Percentiles rank a stretch among this genome's conserved stretches.
Evolutionary conservation across 306 rosid genomes (phyloP).

Genomic region (Adenanthera pavonina): DNA sequence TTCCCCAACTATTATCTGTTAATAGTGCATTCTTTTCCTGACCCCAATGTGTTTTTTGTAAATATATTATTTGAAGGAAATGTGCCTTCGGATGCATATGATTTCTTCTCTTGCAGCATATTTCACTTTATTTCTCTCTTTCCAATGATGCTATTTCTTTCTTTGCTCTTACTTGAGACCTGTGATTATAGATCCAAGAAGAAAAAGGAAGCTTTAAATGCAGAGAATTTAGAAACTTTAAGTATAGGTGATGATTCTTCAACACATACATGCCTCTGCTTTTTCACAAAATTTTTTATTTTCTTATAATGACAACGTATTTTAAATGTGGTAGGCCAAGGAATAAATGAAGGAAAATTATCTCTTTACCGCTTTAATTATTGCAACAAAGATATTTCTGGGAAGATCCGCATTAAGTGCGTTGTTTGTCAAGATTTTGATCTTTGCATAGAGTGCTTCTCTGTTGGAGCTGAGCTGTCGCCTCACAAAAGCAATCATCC

Average conservation of each 20-base stretch:
- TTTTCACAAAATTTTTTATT: not conserved
- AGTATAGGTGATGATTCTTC: slow-evolving; percentile 45
- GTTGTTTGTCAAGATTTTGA: slow-evolving; percentile 88
- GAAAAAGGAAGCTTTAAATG: slow-evolving; percentile 54
- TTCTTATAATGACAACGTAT: slow-evolving; percentile 16
- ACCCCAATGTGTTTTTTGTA: not conserved
- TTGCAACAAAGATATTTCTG: slow-evolving; percentile 93
- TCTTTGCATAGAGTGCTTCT: slow-evolving; percentile 77
- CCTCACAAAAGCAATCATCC: slow-evolving; percentile 90
- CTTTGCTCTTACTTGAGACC: slow-evolving; percentile 10
- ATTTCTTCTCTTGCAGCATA: slow-evolving; percentile 22
- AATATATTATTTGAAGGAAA: slow-evolving; percentile 8
- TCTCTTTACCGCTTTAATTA: slow-evolving; percentile 91
- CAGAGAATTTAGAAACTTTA: slow-evolving; percentile 47
- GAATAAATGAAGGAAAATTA: slow-evolving; percentile 66
- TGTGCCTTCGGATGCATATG: slow-evolving; percentile 22
- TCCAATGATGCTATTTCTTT: slow-evolving; percentile 25
- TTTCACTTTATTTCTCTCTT: slow-evolving; percentile 27
- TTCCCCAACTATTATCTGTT: not conserved
- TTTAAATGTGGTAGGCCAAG: slow-evolving; percentile 61
- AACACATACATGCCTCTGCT: not conserved
- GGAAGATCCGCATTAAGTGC: slow-evolving; percentile 85
- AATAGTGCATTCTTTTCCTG: not conserved
- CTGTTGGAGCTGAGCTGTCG: slow-evolving; percentile 88
- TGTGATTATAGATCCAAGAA: slow-evolving; percentile 60